Evolutionary conservation across 306 rosid species (phyloP), one percentile per base, ranked within the genome.

Genomic region (Hippophae rhamnoides): DNA sequence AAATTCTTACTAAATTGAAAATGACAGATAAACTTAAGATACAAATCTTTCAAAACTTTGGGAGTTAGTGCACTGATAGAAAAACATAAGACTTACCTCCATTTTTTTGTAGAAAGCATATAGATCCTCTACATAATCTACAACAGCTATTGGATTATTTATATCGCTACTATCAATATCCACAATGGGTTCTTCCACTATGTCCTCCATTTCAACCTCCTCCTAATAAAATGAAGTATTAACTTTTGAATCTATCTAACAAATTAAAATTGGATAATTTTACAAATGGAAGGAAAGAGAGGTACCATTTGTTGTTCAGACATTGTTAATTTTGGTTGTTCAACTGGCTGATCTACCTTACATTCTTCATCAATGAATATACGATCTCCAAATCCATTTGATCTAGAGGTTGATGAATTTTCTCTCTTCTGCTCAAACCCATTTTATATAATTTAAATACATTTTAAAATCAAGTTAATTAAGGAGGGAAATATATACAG

Each of bases 171-270:
- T 13, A 63, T 93, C 99, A 41, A 93, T 93, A 65, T 93, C 86
- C 59, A 72, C 14, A 58, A 92, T 13, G 3, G 83, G 92, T 14
- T 72, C 73, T 40, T 81, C 95, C 54, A 27, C 68, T 48, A 88
- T 80, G 54, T 93, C 99, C 69, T 88, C 94, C 99, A 93, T 93
- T 72, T 93, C 97, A 72, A 93, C 84, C 61, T 93, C 99, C 76
- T 81, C 79, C 89, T 82, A 65, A 26, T 45, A 79, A 6, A 52
- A 3, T 27, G 9, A 56, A 14, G 23, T 8, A 49, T 49, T 49
- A 10, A 49, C 6, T 49, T 5, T 13, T 5, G 14, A 7, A 5
- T 13, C 1, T 12, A 7, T 49, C n/a, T 12, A 9, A 48, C 13
- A 1, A 10, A 48, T 10, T 11, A 48, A 10, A 48, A 48, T 10